Evolutionary conservation across 106 monocot genomes (phyloP), one percentile per base, ranked within the genome.

Genomic region (Hemerocallis citrina): DNA sequence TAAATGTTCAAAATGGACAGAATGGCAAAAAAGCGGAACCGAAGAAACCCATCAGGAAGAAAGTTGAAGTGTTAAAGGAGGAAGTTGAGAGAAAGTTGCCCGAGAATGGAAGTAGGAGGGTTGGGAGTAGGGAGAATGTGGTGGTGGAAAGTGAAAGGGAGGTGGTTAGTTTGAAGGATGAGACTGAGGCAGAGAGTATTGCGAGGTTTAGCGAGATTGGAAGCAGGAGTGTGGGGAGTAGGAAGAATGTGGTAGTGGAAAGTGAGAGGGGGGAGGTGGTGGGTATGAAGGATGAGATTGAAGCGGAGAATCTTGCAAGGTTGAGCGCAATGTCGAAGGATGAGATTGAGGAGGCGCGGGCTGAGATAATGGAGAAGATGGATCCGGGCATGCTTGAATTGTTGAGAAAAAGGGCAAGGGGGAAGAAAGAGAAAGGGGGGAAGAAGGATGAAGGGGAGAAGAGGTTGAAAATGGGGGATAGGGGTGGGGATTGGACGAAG

Each of bases 321-420:
- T 51, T 98, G 67, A 48, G 60, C 17, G 67, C 77, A 58, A 98
- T 91, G 96, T 88, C 87, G 1, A 36, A 69, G 1, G 75, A 77
- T 7, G 91, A 98, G 51, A 98, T 98, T 59, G 78, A 63, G 5
- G 77, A 98, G 52, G 91, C 87, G n/a, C 96, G 72, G 69, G 59
- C 62, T 16, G 96, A 98, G 42, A 77, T 98, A 60, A 73, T 82
- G 71, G 74, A 71, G 65, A 98, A 79, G 77, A 81, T 98, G 84
- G 61, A 88, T 47, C 85, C 91, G 12, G 40, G 54, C 7, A 14
- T 88, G 31, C 22, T 98, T 29, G 79, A 84, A 23, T 91, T 88
- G 84, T 67, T 98, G 22, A 98, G 73, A 66, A 91, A 81, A 51
- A 71, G 85, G 14, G 88, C 84, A 14, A 63, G 45, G 45, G 72